Base-by-base conservation (phyloP, 2,329 filamentous ascomycete genomes). In the Orbilia javanica region DNA sequence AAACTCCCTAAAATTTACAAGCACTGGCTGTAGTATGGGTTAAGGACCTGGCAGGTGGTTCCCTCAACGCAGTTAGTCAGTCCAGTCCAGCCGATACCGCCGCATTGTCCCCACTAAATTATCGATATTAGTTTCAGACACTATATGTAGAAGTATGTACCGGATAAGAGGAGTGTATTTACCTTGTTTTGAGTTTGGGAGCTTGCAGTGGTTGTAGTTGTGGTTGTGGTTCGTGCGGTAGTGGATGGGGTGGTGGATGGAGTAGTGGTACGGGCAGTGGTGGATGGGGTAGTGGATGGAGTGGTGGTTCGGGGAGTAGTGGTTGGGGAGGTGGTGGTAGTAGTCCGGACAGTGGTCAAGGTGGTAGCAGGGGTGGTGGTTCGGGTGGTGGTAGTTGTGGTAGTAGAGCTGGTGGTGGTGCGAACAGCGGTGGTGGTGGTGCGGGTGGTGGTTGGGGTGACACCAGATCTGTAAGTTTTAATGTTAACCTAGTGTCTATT, bases 21-120 rank as follows among this genome's bases (percentile, higher is more conserved):
- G 52, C 74, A 78, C 62, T 78, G 74, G 62, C 44, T 66, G 67
- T 78, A 78, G 53, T 72, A 78, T n/a, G 74, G 67, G 63, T 78
- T 78, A 22, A 78, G 67, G n/a, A 29, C 60, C 42, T 52, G 15
- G 74, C 74, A 78, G 36, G 42, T 68, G 42, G 44, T 63, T 31
- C 34, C 25, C 10, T 46, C 29, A 36, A 55, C 74, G 53, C 74
- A 78, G n/a, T 11, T 29, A 7, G 74, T 78, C 39, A 67, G 52
- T 4, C 74, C 74, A 29, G 71, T 71, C 65, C 60, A 82, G 11
- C 71, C 67, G 52, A 67, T 72, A 52, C 82, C 82, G 36, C 82
- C 81, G 62, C 82, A 82, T 71, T 83, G 81, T 48, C 74, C 82
- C 46, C 76, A 82, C 15, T 79, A 74, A 7, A 63, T 57, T 1